phyloP scores from a whole-genome alignment of 2,329 filamentous ascomycete species.

The Hypomyces perniciosus region DNA sequence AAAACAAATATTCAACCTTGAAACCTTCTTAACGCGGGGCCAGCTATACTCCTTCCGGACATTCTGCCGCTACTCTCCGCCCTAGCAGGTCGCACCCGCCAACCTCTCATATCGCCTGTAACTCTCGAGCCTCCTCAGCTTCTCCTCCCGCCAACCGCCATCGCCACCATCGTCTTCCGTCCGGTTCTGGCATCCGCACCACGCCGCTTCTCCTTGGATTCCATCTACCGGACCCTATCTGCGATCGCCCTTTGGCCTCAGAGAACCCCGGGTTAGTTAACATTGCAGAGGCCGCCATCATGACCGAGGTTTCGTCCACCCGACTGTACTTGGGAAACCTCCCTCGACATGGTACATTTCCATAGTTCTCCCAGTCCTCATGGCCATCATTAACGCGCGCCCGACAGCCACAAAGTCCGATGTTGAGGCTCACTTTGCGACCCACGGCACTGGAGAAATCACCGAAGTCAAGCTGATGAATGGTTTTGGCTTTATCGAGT shows the following conservation, averaged over 20 bases:
- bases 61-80: slow-evolving; percentile 25
- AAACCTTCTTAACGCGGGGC: slow-evolving; percentile 10
- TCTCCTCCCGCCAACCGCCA: slow-evolving; percentile 1
- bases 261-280: slow-evolving; percentile 1
- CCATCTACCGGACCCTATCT: slow-evolving; percentile 1
- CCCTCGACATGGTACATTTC: slow-evolving; percentile 75
- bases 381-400: slow-evolving; percentile 39
- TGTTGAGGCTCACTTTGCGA: slow-evolving; percentile 91
- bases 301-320: slow-evolving; percentile 88
- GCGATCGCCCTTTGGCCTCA: neutral
- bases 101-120: slow-evolving; percentile 17
- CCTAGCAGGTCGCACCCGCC: slow-evolving; percentile 10
- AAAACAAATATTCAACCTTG: too few species aligned
- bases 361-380: slow-evolving; percentile 21
- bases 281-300: slow-evolving; percentile 36
- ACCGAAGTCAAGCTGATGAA: slow-evolving; percentile 99
- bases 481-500: slow-evolving; percentile 99
- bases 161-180: neutral
- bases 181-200: neutral
- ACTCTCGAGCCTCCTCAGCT: slow-evolving; percentile 1
- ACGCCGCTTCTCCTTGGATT: neutral
- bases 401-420: slow-evolving; percentile 87
- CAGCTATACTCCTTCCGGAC: slow-evolving; percentile 3
- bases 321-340: slow-evolving; percentile 97
- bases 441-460: slow-evolving; percentile 94